A percentile compares a stretch with the other conserved stretches of the same genome.
phyloP scores from a whole-genome alignment of 352 stramenopile species.

The Globisporangium rhizosaccharum region DNA sequence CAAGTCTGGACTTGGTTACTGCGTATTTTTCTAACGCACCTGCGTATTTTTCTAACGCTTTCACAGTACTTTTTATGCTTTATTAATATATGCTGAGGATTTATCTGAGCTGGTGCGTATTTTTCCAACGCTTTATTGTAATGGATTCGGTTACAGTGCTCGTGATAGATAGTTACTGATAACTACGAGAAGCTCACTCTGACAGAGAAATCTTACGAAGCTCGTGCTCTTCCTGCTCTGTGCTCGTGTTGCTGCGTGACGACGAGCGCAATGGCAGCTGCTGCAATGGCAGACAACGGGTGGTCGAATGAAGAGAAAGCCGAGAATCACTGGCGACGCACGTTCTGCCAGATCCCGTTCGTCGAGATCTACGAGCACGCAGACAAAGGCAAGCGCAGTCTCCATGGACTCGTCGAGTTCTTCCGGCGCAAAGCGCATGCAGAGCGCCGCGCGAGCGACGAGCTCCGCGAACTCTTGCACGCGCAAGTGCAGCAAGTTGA shows the following conservation, averaged over 20 bases:
- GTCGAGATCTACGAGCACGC: constrained; percentile 73
- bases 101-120: not conserved
- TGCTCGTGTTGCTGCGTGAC: not conserved
- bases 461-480: constrained; percentile 49
- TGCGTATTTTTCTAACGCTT: too few relatives aligned
- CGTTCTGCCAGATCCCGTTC: constrained; percentile 85
- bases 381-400: constrained; percentile 68
- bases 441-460: constrained; percentile 53
- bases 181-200: too few relatives aligned
- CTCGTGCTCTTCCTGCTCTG: not conserved
- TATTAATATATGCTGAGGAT: not conserved
- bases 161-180: too few relatives aligned
- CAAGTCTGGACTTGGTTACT: too few relatives aligned
- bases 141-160: too few relatives aligned
- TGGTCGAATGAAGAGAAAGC: constrained; percentile 41
- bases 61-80: not conserved
- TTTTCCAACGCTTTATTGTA: too few relatives aligned
- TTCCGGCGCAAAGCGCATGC: constrained; percentile 60
- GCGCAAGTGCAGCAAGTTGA: constrained; percentile 8
- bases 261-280: constrained; percentile 3
- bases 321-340: constrained; percentile 84
- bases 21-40: too few relatives aligned
- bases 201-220: too few relatives aligned
- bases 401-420: constrained; percentile 67
- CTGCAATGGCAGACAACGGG: constrained; percentile 13